Evolutionary conservation across 129 eudicot species (phyloP).

Genomic region (Scalesia atractyloides): DNA sequence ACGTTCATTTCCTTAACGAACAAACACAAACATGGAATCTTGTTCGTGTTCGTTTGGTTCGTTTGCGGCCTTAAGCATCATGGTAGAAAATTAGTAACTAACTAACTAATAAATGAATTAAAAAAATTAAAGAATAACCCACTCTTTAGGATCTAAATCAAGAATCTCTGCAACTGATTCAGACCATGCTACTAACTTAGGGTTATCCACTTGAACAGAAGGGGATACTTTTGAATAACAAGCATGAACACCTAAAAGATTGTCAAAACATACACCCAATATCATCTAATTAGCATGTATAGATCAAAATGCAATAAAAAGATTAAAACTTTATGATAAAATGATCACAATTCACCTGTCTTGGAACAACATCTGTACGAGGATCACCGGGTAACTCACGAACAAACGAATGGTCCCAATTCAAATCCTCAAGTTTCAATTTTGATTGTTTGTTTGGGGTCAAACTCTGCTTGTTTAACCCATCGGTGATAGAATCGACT

Average conservation of each 20-base stretch:
- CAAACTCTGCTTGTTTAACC: constrained; percentile 52
- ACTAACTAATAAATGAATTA: not conserved
- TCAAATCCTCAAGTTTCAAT: constrained; percentile 68
- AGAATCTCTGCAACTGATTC: constrained; percentile 82
- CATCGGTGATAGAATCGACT: constrained; percentile 56
- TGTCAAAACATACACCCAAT: not conserved
- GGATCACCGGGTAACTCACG: constrained; percentile 92
- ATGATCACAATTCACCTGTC: constrained; percentile 51
- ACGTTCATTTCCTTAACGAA: too few species aligned
- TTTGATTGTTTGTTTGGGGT: constrained; percentile 30
- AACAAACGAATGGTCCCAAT: constrained; percentile 90
- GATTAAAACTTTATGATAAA: not conserved
- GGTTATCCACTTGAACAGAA: constrained; percentile 82
- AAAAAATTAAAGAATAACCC: constrained; percentile 14
- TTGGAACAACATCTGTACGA: constrained; percentile 63
- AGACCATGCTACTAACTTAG: constrained; percentile 91
- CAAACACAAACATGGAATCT: too few species aligned
- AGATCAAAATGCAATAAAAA: not conserved
- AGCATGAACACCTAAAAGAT: constrained; percentile 70
- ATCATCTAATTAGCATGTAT: too few species aligned
- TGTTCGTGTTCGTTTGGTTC: too few species aligned
- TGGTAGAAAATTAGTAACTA: too few species aligned
- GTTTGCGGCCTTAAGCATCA: too few species aligned
- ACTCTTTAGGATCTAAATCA: constrained; percentile 92
- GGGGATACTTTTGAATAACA: constrained; percentile 91